Evolutionary conservation across 768 basidiomycete species (phyloP), one percentile per base, ranked within the genome.

Genomic region (Agaricus bisporus): DNA sequence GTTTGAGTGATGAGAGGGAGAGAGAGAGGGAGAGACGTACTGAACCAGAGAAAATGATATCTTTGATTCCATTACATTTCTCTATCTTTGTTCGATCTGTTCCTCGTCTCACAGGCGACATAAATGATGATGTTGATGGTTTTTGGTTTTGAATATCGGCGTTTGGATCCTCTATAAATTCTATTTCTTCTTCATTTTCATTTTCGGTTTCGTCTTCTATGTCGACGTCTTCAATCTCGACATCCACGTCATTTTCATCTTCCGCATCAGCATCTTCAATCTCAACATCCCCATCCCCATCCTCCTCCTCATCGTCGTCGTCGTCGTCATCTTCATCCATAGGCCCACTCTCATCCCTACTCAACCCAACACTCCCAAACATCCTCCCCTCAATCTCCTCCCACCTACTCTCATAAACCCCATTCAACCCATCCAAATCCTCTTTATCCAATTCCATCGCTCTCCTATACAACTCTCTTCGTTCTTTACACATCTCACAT

Each of bases 11-110:
- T n/a, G n/a, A n/a, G n/a, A n/a, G n/a, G n/a, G n/a, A n/a, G n/a
- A n/a, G n/a, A n/a, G n/a, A n/a, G n/a, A n/a, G n/a, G n/a, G n/a
- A n/a, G n/a, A n/a, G n/a, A 58, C 68, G 53, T 26, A 83, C 82
- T 66, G 77, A 74, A 49, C 85, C 86, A 11, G 77, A 78, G 57
- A 88, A 64, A 28, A 86, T 70, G 43, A 83, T 77, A 58, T 88
- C 86, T 51, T 66, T 67, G 4, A 86, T 73, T 1, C 86, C 85
- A 29, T 69, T 63, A 50, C 87, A 88, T 20, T 49, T 54, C 14
- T 54, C 63, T 35, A 66, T 60, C 18, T 59, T 60, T 0, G 55
- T 45, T 29, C 61, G 58, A 36, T 61, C 63, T 32, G 57, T 60
- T 5, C 60, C 60, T 39, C 61, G 57, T 22, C 63, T 54, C 14